phyloP scores from a whole-genome alignment of 2,329 filamentous ascomycete genomes.

The Cladophialophora yegresii region DNA sequence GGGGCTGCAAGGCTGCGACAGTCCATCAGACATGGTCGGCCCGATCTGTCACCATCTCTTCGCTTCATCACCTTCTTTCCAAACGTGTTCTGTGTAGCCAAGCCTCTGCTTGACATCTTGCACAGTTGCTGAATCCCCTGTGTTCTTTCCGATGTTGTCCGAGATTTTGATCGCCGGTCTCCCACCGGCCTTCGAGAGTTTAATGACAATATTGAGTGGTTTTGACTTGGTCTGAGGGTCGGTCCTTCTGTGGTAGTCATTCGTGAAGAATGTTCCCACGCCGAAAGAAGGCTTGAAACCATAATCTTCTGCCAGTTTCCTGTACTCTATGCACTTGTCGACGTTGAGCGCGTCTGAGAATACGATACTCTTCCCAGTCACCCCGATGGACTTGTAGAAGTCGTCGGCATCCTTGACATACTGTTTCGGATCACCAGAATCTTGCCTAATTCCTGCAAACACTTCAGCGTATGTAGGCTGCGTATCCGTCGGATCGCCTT shows the following conservation, averaged over 20 bases:
- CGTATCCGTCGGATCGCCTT: conserved; percentile 38
- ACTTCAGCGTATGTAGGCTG: conserved; percentile 72
- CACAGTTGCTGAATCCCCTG: conserved; percentile 77
- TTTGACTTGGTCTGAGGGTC: conserved; percentile 75
- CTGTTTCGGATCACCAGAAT: conserved; percentile 80
- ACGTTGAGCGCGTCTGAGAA: conserved; percentile 96
- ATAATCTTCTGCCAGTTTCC: conserved; percentile 73
- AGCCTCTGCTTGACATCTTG: conserved; percentile 79
- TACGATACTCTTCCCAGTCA: conserved; percentile 83
- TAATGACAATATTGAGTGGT: conserved; percentile 97
- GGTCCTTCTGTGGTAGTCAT: conserved; percentile 76
- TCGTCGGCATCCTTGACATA: conserved; percentile 77
- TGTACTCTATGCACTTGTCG: conserved; percentile 87
- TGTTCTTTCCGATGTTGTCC: conserved; percentile 92
- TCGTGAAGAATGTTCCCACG: conserved; percentile 92
- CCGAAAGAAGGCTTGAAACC: conserved; percentile 88
- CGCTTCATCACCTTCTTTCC: conserved; percentile 81
- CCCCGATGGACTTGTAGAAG: conserved; percentile 76
- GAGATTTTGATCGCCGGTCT: conserved; percentile 88
- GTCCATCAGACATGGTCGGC: conserved; percentile 37
- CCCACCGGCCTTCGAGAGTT: conserved; percentile 81
- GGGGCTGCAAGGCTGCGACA: conserved; percentile 33
- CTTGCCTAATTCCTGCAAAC: conserved; percentile 82
- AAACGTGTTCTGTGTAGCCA: conserved; percentile 81
- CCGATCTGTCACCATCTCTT: conserved; percentile 69